A percentile compares a stretch with the other conserved stretches of the same genome.
phyloP scores from a whole-genome alignment of 192 early-diverging fungal species.

The Oehlia diaphana region DNA sequence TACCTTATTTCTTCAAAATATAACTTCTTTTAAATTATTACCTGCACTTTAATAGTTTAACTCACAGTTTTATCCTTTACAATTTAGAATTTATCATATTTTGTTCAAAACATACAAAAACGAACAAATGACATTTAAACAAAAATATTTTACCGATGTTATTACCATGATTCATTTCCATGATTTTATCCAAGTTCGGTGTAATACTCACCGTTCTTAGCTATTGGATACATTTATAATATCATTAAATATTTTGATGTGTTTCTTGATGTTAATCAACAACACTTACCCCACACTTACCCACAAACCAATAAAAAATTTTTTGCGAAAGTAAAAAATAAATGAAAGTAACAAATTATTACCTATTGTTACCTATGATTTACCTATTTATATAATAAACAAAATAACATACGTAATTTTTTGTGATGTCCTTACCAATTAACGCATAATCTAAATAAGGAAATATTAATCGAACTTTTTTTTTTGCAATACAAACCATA shows the following conservation, averaged over 20 bases:
- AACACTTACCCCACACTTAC: slow-evolving; percentile 22
- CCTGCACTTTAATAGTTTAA: too few relatives aligned
- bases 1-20: too few relatives aligned
- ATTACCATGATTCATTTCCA: neutral
- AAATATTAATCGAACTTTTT: neutral
- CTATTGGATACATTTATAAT: neutral
- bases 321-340: slow-evolving; percentile 1
- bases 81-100: too few relatives aligned
- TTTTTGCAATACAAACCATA: slow-evolving; percentile 9
- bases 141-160: neutral
- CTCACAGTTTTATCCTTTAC: too few relatives aligned
- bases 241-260: neutral
- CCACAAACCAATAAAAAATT: slow-evolving; percentile 4
- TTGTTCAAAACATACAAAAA: neutral
- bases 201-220: neutral
- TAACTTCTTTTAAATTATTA: too few relatives aligned
- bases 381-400: slow-evolving; percentile 18
- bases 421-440: neutral
- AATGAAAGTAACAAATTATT: slow-evolving; percentile 9
- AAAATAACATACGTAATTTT: neutral
- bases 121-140: neutral
- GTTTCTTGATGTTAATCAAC: neutral
- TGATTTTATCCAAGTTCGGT: slow-evolving; percentile 1
- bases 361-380: slow-evolving; percentile 16
- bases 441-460: neutral